phyloP scores from a whole-genome alignment of 2,329 filamentous ascomycete species.

The Chaetomium strumarium region DNA sequence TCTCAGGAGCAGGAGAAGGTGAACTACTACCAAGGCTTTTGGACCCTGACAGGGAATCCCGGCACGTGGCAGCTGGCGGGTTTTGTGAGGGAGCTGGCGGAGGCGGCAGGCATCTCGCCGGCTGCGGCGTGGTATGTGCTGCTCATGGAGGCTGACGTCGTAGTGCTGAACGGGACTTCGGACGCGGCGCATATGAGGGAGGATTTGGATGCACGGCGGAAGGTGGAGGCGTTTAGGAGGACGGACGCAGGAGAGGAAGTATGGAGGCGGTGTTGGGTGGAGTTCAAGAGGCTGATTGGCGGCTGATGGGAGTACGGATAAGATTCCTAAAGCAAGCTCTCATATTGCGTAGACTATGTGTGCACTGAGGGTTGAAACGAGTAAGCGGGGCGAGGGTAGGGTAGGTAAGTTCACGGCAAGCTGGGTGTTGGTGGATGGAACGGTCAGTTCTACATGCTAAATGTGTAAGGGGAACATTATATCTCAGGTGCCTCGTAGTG shows the following conservation, averaged over 20 bases:
- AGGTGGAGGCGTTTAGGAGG: conserved; percentile 37
- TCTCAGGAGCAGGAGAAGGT: conserved; percentile 28
- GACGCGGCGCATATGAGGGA: conserved; percentile 42
- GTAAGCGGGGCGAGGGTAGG: no score
- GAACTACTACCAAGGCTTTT: conserved; percentile 47
- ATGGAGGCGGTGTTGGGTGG: conserved; percentile 44
- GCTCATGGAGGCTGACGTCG: conserved; percentile 14
- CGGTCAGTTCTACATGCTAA: no score
- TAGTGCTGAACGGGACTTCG: conserved; percentile 43
- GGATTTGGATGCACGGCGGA: conserved; percentile 41
- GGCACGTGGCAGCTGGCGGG: conserved; percentile 31
- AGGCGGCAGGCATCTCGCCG: conserved; percentile 2
- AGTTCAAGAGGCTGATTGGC: conserved; percentile 38
- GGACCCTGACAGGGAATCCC: conserved; percentile 46
- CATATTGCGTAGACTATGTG: no score
- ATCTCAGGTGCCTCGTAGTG: no score
- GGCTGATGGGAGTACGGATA: not conserved
- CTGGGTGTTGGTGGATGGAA: no score
- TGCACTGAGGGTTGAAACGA: no score
- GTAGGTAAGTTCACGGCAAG: no score
- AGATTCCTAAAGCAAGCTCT: not conserved
- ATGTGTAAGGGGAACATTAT: no score
- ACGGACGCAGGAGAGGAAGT: conserved; percentile 33
- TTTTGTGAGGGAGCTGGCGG: conserved; percentile 17
- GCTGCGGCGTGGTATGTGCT: conserved; percentile 23